These are phyloP conservation scores for Colletotrichum noveboracense DNA, from an alignment of 2,329 filamentous ascomycete species.

Conservation along the genomic window DNA sequence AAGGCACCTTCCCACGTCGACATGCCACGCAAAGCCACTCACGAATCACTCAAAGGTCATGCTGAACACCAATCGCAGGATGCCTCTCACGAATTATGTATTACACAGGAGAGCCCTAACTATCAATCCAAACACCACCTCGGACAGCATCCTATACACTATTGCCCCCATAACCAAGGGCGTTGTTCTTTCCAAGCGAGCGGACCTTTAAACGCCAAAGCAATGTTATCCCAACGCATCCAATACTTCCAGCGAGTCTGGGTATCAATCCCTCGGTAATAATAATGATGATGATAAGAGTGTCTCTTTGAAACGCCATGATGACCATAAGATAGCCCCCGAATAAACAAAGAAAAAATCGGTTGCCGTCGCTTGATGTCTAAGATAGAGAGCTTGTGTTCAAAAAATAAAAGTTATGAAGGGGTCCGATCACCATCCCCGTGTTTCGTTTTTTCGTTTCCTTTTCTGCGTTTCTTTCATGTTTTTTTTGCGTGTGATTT, in stretches of 20 bases:
- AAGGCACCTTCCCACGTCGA: not conserved
- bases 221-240: not conserved
- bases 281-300: not conserved
- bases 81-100: constrained; percentile 6
- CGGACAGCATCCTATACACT: not conserved
- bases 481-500: not conserved
- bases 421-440: not conserved
- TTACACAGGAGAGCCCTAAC: constrained; percentile 7
- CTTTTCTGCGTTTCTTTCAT: not conserved
- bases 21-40: not conserved
- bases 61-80: not conserved
- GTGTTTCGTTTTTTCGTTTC: constrained; percentile 7
- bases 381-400: not conserved
- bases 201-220: constrained; percentile 5
- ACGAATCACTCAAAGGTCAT: not conserved
- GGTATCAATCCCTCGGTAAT: constrained; percentile 17
- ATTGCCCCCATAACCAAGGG: not conserved
- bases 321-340: not conserved
- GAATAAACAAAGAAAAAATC: not conserved
- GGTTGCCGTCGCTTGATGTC: constrained; percentile 13
- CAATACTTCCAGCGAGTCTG: constrained; percentile 12
- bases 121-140: not conserved
- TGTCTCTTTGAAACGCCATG: not conserved
- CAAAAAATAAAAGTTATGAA: not conserved
- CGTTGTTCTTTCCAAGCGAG: not conserved